Base-by-base conservation (phyloP, 2,329 filamentous ascomycete species). In the Calonectria pseudoturangicola region DNA sequence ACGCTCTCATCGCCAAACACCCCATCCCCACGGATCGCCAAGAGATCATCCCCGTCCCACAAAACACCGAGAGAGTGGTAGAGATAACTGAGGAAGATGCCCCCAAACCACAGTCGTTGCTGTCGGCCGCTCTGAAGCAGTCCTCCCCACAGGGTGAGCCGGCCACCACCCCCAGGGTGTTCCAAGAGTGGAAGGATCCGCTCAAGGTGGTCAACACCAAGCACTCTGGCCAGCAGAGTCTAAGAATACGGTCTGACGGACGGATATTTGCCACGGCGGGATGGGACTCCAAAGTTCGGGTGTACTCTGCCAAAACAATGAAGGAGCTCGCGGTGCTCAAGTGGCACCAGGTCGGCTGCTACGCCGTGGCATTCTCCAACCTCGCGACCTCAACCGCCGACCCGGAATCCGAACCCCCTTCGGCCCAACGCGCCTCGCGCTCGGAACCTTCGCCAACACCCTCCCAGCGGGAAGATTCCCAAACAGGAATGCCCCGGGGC, bases 331-430 rank as follows among this genome's bases (percentile, higher is more conserved):
- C 96, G 0, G 95, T 98, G 68, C 86, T 98, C 75, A 98, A 97
- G 84, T 98, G 96, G 96, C 97, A 98, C 84, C 92, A 93, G 77
- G 93, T 94, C 39, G 96, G 96, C 1, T 96, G 95, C 75, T 98
- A 97, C 84, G 91, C 94, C 4, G 89, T 94, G 21, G 92, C 91
- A 0, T 97, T 98, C 85, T 92, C 90, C 1, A 79, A 84, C 28
- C 76, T 91, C 0, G 74, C 71, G 8, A 60, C 60, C 25, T 74
- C 68, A 21, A 60, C 66, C 15, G 64, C 73, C 43, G 15, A 64
- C 6, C 58, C 60, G 15, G 51, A 54, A 9, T 25, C 66, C 58
- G n/a, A 88, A 28, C 21, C 41, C 27, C 45, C 33, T 21, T 12
- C 69, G 21, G 60, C 47, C 1, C 48, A 63, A 15, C 21, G 70